Evolutionary conservation across 768 basidiomycete genomes (phyloP).

Genomic region (Calocybe indica): DNA sequence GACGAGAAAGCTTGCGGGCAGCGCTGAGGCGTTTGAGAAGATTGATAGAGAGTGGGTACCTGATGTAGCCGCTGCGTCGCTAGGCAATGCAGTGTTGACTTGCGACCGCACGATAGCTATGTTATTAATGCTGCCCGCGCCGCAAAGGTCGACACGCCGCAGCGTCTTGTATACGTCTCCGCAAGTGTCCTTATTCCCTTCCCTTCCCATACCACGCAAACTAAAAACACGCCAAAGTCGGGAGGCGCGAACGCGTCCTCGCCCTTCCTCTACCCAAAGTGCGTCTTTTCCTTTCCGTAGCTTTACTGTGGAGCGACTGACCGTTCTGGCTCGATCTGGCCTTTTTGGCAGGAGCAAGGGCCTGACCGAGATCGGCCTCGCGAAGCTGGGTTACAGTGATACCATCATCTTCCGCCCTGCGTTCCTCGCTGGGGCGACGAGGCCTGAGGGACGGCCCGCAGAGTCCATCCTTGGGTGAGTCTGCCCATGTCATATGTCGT

Average conservation of each 20-base stretch:
- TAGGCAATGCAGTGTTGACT: too few species aligned
- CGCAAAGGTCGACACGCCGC: slow-evolving; percentile 49
- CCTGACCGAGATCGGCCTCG: slow-evolving; percentile 63
- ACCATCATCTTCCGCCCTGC: slow-evolving; percentile 67
- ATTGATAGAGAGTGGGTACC: slow-evolving; percentile 69
- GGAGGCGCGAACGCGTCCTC: slow-evolving; percentile 43
- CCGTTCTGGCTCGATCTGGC: neutral
- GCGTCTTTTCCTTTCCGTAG: slow-evolving; percentile 3
- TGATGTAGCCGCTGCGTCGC: neutral
- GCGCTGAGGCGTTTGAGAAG: slow-evolving; percentile 62
- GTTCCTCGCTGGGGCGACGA: slow-evolving; percentile 40
- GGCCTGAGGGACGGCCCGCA: slow-evolving; percentile 28
- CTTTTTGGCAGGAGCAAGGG: slow-evolving; percentile 56
- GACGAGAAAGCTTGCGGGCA: slow-evolving; percentile 52
- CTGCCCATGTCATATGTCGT: neutral
- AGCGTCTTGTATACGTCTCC: slow-evolving; percentile 68
- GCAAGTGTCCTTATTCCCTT: slow-evolving; percentile 28
- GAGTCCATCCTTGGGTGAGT: slow-evolving; percentile 42
- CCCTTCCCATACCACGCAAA: neutral
- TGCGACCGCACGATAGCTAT: slow-evolving; percentile 37
- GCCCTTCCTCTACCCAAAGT: slow-evolving; percentile 47
- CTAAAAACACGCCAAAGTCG: slow-evolving; percentile 26
- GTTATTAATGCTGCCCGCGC: slow-evolving; percentile 69
- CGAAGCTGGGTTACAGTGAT: slow-evolving; percentile 62
- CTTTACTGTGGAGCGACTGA: slow-evolving; percentile 1